A percentile compares a stretch with the other conserved stretches of the same genome.
Evolutionary conservation across 345 rosid species (phyloP).

Genomic region (Aquilaria malaccensis): DNA sequence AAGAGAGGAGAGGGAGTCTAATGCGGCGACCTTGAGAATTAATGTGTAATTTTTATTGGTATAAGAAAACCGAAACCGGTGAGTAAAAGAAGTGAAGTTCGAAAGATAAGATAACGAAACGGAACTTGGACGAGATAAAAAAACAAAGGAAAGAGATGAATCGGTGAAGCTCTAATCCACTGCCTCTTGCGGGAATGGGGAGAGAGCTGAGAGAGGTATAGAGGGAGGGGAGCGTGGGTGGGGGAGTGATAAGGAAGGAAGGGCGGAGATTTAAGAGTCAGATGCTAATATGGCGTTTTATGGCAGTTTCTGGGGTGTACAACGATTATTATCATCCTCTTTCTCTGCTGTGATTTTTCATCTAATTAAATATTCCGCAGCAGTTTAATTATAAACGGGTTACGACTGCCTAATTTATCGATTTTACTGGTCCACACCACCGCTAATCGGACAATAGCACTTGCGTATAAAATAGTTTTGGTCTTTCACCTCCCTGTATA

Average conservation of each 20-base stretch:
- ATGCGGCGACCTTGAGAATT: conserved; percentile 1
- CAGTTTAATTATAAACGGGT: no score
- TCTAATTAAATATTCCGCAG: no score
- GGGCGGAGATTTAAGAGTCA: conserved; percentile 93
- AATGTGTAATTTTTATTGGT: not conserved
- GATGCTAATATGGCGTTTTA: conserved; percentile 43
- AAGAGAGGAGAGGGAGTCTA: conserved; percentile 7
- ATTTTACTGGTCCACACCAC: no score
- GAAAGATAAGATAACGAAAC: conserved; percentile 20
- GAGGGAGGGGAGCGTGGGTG: conserved; percentile 18
- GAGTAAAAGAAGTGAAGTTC: not conserved
- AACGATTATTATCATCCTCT: conserved; percentile 19
- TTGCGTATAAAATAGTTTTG: no score
- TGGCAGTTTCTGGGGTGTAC: conserved; percentile 39
- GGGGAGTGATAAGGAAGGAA: conserved; percentile 92
- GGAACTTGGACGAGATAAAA: not conserved
- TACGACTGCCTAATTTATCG: no score
- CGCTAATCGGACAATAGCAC: no score
- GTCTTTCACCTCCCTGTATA: no score
- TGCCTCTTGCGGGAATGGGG: conserved; percentile 11
- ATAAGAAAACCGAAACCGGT: no score
- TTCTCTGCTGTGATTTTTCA: no score
- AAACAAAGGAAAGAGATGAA: conserved; percentile 1
- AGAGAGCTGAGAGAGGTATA: conserved; percentile 10
- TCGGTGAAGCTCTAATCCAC: conserved; percentile 14